Conservation (phyloP, 495 filamentous ascomycete genomes). For the Talaromyces stipitatus region DNA sequence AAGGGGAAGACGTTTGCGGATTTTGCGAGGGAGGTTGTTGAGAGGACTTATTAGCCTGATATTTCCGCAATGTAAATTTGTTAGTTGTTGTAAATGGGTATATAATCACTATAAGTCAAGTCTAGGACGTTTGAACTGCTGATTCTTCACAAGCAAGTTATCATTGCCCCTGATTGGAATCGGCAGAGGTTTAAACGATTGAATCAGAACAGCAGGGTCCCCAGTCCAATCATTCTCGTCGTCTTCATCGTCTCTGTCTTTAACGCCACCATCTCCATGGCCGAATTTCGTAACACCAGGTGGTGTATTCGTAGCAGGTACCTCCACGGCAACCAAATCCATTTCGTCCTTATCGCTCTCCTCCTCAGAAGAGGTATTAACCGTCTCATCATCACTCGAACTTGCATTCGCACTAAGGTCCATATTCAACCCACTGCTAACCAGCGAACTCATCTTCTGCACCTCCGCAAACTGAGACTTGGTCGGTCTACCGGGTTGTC, state of each 20-base stretch:
- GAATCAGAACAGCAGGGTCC: slow-evolving; percentile 5
- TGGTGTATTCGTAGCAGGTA: background rate
- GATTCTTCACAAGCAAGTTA: background rate
- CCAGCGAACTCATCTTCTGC: slow-evolving; percentile 20
- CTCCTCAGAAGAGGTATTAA: slow-evolving; percentile 23
- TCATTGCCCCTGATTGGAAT: background rate
- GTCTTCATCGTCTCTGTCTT: background rate
- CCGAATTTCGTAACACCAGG: slow-evolving; percentile 15
- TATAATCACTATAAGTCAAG: background rate
- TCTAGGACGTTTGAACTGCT: slow-evolving; percentile 1
- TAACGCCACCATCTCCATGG: background rate
- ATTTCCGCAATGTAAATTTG: background rate
- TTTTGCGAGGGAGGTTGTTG: slow-evolving; percentile 79
- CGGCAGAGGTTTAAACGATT: slow-evolving; percentile 13
- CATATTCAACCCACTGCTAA: slow-evolving; percentile 10
- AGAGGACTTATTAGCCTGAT: slow-evolving; percentile 57
- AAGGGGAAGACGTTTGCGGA: slow-evolving; percentile 71
- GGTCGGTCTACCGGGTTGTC: slow-evolving; percentile 11
- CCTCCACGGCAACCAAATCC: background rate
- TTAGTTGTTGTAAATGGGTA: background rate
- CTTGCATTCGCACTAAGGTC: slow-evolving; percentile 6
- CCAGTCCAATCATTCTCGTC: slow-evolving; percentile 6
- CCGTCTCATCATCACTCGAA: slow-evolving; percentile 14
- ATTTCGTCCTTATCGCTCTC: slow-evolving; percentile 13
- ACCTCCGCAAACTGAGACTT: slow-evolving; percentile 21